These are phyloP conservation scores for Cercospora zeina DNA, from an alignment of 2,329 filamentous ascomycete genomes.

Conservation along the genomic window DNA sequence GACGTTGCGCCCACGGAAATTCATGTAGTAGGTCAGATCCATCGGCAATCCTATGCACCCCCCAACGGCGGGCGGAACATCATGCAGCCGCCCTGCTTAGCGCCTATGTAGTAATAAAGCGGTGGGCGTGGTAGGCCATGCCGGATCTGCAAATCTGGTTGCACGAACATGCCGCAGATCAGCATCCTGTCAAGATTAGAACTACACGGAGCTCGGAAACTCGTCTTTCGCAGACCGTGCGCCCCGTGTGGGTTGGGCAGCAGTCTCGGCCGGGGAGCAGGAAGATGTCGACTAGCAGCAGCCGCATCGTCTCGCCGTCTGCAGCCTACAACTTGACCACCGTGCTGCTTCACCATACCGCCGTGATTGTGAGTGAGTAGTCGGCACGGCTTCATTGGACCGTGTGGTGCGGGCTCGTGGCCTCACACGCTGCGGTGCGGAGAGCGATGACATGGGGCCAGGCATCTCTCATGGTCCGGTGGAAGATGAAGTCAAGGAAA, in stretches of 20 bases:
- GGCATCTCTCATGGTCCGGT: background rate
- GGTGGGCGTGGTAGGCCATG: background rate
- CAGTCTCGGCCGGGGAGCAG: conserved; percentile 6
- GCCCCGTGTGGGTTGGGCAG: conserved; percentile 1
- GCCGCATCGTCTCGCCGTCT: background rate
- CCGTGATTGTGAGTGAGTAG: background rate
- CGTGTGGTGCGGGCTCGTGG: background rate
- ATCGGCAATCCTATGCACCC: conserved; percentile 9
- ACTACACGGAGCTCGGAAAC: background rate
- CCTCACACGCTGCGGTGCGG: background rate
- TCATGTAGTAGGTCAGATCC: background rate
- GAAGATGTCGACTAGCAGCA: background rate
- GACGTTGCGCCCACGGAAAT: conserved; percentile 15
- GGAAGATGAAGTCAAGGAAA: conserved; percentile 5
- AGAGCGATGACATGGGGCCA: background rate
- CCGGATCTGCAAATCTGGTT: conserved; percentile 1
- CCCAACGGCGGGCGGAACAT: conserved; percentile 16
- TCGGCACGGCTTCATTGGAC: too few relatives aligned
- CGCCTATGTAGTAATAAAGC: conserved; percentile 1
- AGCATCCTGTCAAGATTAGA: background rate
- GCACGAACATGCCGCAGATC: conserved; percentile 4
- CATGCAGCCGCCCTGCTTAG: conserved; percentile 7
- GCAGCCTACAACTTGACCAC: background rate
- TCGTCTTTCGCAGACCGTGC: background rate
- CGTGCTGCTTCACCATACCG: background rate